phyloP scores from a whole-genome alignment of 352 stramenopile species.

The Globisporangium spinosum region DNA sequence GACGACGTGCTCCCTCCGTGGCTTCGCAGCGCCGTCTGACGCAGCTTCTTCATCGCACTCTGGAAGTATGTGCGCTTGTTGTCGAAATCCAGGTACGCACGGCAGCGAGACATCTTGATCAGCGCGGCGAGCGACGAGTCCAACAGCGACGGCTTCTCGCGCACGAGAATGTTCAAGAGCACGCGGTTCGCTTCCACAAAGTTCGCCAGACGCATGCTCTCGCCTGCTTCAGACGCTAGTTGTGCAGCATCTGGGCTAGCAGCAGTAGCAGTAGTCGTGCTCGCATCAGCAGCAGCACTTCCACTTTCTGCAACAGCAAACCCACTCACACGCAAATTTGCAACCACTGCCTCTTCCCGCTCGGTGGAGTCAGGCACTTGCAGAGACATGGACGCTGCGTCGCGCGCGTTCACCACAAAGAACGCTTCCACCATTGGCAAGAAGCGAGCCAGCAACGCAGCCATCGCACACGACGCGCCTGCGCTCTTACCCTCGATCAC shows the following conservation, averaged over 20 bases:
- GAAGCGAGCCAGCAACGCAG: slow-evolving; percentile 95
- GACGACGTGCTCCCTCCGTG: slow-evolving; percentile 90
- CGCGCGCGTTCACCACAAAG: slow-evolving; percentile 96
- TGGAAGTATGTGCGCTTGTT: slow-evolving; percentile 99
- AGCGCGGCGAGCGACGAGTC: slow-evolving; percentile 94
- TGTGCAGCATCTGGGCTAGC: slow-evolving; percentile 25
- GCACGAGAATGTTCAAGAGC: slow-evolving; percentile 96
- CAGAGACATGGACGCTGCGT: slow-evolving; percentile 75
- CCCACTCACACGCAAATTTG: slow-evolving; percentile 58
- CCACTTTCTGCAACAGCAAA: slow-evolving; percentile 39
- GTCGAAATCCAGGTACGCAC: slow-evolving; percentile 97
- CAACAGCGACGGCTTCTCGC: slow-evolving; percentile 94
- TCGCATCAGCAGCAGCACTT: slow-evolving; percentile 22
- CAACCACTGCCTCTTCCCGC: slow-evolving; percentile 73
- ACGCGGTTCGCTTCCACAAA: slow-evolving; percentile 96
- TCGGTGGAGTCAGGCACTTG: slow-evolving; percentile 68
- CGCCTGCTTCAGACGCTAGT: slow-evolving; percentile 41
- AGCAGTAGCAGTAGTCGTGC: neutral
- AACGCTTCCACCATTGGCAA: slow-evolving; percentile 98
- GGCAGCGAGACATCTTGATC: slow-evolving; percentile 94
- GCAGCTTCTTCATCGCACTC: slow-evolving; percentile 90
- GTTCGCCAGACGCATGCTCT: slow-evolving; percentile 72
- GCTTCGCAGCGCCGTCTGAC: slow-evolving; percentile 74
- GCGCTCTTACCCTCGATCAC: slow-evolving; percentile 88
- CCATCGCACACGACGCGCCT: slow-evolving; percentile 86